Evolutionary conservation across 164 flowering plant species (phyloP).

Genomic region (Akebia trifoliata): DNA sequence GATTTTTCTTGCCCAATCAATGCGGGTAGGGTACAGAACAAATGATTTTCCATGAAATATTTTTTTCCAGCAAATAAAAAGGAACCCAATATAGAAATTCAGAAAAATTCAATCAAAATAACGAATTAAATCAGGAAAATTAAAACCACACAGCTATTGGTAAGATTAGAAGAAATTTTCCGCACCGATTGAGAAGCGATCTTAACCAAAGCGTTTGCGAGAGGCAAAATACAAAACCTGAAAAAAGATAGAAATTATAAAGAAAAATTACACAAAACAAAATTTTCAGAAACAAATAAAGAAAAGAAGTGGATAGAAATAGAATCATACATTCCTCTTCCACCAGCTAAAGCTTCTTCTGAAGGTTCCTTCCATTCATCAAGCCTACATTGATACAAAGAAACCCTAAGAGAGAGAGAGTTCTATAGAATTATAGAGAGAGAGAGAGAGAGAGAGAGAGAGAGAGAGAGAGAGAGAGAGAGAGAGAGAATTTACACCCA

Average conservation of each 20-base stretch:
- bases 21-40: no score
- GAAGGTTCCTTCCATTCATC: conserved; percentile 63
- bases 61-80: no score
- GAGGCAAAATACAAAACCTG: conserved; percentile 55
- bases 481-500: no score
- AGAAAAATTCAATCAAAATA: no score
- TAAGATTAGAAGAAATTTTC: background rate
- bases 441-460: conserved; percentile 12
- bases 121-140: background rate
- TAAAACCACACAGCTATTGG: background rate
- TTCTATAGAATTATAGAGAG: background rate
- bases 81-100: no score
- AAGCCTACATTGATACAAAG: conserved; percentile 22
- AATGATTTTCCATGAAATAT: no score
- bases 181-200: conserved; percentile 37
- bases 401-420: conserved; percentile 12
- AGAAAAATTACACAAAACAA: background rate
- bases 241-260: background rate
- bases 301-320: no score
- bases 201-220: conserved; percentile 33
- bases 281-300: background rate
- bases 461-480: conserved; percentile 20
- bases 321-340: conserved; percentile 56
- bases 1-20: no score
- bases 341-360: conserved; percentile 55